Conservation (phyloP, 371 early-diverging fungal species). For the Modicella reniformis region DNA sequence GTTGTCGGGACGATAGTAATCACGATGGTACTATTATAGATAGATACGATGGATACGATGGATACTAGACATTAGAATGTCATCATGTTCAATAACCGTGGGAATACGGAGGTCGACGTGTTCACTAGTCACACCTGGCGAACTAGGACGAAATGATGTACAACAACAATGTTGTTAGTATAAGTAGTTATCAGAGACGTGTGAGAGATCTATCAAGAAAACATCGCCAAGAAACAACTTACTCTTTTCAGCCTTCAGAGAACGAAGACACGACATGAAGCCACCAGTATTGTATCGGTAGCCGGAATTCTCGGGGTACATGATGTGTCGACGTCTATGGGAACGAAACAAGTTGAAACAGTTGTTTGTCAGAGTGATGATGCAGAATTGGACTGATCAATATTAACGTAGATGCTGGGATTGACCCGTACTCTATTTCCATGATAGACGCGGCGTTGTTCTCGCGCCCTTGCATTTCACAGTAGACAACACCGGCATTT, state of each 20-base stretch:
- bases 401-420: not conserved
- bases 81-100: too few relatives aligned
- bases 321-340: constrained; percentile 62
- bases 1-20: constrained; percentile 78
- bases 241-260: constrained; percentile 73
- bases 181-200: not conserved
- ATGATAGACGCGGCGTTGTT: constrained; percentile 44
- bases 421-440: constrained; percentile 30
- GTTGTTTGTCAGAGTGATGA: not conserved
- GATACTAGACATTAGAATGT: not conserved
- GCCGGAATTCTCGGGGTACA: constrained; percentile 72
- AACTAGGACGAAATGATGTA: not conserved
- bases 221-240: constrained; percentile 13
- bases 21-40: constrained; percentile 63
- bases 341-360: not conserved
- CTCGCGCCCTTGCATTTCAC: constrained; percentile 59
- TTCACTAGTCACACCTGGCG: constrained; percentile 7
- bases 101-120: not conserved
- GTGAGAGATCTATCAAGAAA: not conserved
- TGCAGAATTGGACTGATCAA: not conserved
- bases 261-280: constrained; percentile 72
- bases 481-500: constrained; percentile 59
- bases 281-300: constrained; percentile 78
- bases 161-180: not conserved
- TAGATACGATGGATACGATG: too few relatives aligned